A percentile compares a stretch with the other conserved stretches of the same genome.
These are phyloP conservation scores for Pyricularia grisea DNA, from an alignment of 2,329 filamentous ascomycete genomes.

Conservation along the genomic window DNA sequence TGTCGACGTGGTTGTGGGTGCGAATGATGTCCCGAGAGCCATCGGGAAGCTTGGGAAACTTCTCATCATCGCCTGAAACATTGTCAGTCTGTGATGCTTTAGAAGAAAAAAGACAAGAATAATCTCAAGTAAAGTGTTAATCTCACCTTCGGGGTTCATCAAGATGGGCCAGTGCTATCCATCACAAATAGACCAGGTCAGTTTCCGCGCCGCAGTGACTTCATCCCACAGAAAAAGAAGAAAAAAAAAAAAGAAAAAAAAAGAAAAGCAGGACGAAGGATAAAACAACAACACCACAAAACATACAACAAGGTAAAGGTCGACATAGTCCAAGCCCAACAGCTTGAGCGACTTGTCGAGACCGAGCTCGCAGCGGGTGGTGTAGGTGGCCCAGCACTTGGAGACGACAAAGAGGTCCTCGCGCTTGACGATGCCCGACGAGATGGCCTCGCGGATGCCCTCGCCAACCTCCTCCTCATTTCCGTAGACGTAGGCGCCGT, in stretches of 20 bases:
- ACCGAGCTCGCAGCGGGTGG: conserved; percentile 57
- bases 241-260: too few relatives aligned
- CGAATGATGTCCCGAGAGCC: conserved; percentile 65
- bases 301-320: conserved; percentile 61
- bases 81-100: neutral
- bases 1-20: conserved; percentile 61
- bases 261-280: neutral
- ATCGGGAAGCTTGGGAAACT: conserved; percentile 66
- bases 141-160: conserved; percentile 63
- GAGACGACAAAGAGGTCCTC: conserved; percentile 76
- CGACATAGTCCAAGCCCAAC: conserved; percentile 71
- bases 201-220: too few relatives aligned
- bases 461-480: conserved; percentile 79
- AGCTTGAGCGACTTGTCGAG: conserved; percentile 65
- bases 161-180: conserved; percentile 66
- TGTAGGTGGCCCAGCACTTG: conserved; percentile 80
- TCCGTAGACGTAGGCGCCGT: conserved; percentile 67
- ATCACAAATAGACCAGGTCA: too few relatives aligned
- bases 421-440: conserved; percentile 58
- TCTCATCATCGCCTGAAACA: conserved; percentile 51
- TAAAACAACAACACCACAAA: neutral
- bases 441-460: conserved; percentile 65
- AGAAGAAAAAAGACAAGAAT: neutral
- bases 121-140: neutral
- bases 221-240: too few relatives aligned